Base-by-base conservation (phyloP, 2,329 filamentous ascomycete species). In the Westerdykella aurantiaca region DNA sequence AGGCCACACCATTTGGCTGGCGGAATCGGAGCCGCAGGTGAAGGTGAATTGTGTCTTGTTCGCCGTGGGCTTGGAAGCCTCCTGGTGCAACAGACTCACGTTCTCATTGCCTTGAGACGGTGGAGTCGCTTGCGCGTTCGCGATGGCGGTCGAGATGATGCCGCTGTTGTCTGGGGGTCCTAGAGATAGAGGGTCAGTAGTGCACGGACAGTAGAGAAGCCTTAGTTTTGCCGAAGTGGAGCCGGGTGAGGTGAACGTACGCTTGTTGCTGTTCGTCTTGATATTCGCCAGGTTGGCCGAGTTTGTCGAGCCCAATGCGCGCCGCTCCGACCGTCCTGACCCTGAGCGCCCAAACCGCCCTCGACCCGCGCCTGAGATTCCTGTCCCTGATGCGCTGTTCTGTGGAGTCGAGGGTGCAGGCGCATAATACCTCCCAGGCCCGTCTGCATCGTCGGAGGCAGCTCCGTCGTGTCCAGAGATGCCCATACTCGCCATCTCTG, bases 1-100 rank as follows among this genome's bases (percentile, higher is more conserved):
- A 35, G 86, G 86, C 82, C 86, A 88, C 41, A 83, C 81, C 64
- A 88, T 79, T 44, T 85, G 82, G 46, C 85, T 88, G 1, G 87
- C 83, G 31, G 89, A 88, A 62, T 93, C 88, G 1, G 90, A 91
- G 58, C 94, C 87, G 68, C 89, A 96, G 11, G 88, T 95, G 63
- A 98, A 98, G 9, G 93, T 98, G 65, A 98, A 98, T 57, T 96
- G 88, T 0, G 86, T 85, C 44, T 89, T 88, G 5, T 84, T 80
- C 4, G 86, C 81, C 31, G 78, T 81, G 4, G 78, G 83, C 45
- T 74, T 74, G 5, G 74, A 68, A 14, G 78, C 72, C 64, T 85
- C 81, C 61, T 88, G 85, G 45, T 88, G 83, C 39, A 94, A 70
- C 47, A 90, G 75, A 65, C 85, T 91, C 50, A 84, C 75, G 67